phyloP scores from a whole-genome alignment of 345 rosid genomes.

The Euclidium syriacum region DNA sequence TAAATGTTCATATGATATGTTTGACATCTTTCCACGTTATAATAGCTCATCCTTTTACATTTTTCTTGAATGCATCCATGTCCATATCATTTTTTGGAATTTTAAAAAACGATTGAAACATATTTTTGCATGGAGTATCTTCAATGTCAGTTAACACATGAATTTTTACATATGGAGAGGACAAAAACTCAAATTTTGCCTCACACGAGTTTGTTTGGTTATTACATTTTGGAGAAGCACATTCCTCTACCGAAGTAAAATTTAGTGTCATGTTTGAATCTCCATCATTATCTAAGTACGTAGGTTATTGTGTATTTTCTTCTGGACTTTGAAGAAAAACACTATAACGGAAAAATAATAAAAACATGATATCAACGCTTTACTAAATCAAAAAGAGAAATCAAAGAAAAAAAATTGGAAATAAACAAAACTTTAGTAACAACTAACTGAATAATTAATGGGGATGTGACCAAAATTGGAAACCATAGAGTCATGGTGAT shows the following conservation, averaged over 20 bases:
- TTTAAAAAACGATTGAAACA: slow-evolving; percentile 19
- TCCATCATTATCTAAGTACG: not conserved
- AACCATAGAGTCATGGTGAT: no score
- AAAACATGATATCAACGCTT: not conserved
- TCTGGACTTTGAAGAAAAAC: slow-evolving; percentile 15
- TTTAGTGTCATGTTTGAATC: not conserved
- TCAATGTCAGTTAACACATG: slow-evolving; percentile 34
- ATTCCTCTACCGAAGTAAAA: slow-evolving; percentile 10
- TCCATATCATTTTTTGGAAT: slow-evolving; percentile 42
- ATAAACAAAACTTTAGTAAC: no score
- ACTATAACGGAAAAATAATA: slow-evolving; percentile 6
- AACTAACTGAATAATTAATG: no score
- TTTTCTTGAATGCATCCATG: slow-evolving; percentile 32
- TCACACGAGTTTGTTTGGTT: not conserved
- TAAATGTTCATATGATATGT: slow-evolving; percentile 10
- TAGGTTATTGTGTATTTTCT: slow-evolving; percentile 4
- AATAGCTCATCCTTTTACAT: slow-evolving; percentile 23
- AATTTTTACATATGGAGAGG: slow-evolving; percentile 26
- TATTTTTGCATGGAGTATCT: slow-evolving; percentile 36
- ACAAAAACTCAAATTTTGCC: slow-evolving; percentile 61
- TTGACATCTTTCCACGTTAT: slow-evolving; percentile 8
- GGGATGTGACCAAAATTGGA: no score
- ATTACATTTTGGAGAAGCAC: not conserved
- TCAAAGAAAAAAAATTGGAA: no score
- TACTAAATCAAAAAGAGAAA: no score